Percentiles rank a stretch among this genome's conserved stretches.
phyloP scores from a whole-genome alignment of 805 yeast species.

The Nakazawaea sp. region DNA sequence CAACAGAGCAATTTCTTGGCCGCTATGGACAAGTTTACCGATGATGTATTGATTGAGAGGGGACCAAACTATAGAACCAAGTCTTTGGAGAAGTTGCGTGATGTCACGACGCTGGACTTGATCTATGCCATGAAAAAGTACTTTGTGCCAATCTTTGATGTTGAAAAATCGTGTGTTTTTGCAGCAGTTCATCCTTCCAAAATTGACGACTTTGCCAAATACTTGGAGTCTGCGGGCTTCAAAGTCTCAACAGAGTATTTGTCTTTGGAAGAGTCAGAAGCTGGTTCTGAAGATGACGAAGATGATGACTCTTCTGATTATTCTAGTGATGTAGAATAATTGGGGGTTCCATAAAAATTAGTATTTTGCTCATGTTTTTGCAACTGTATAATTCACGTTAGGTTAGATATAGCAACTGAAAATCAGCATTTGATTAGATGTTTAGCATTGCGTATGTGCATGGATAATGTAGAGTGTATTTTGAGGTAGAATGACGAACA shows the following conservation, averaged over 20 bases:
- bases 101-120: conserved; percentile 48
- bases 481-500: too few relatives aligned
- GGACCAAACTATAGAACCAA: conserved; percentile 57
- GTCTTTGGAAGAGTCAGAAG: conserved; percentile 19
- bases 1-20: conserved; percentile 64
- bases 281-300: conserved; percentile 16
- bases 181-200: conserved; percentile 70
- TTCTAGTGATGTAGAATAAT: too few relatives aligned
- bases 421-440: too few relatives aligned
- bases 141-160: conserved; percentile 57
- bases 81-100: conserved; percentile 46
- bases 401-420: too few relatives aligned
- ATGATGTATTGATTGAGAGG: conserved; percentile 58
- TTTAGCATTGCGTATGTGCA: too few relatives aligned
- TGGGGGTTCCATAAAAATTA: too few relatives aligned
- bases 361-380: too few relatives aligned
- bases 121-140: conserved; percentile 45
- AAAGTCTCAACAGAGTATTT: conserved; percentile 51
- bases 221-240: conserved; percentile 52
- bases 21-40: conserved; percentile 58
- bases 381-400: too few relatives aligned
- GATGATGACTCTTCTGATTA: conserved; percentile 19
- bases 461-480: too few relatives aligned
- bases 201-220: conserved; percentile 35
- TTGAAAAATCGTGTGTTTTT: conserved; percentile 52